Evolutionary conservation across 306 rosid genomes (phyloP).

Genomic region (Begonia peltatifolia): DNA sequence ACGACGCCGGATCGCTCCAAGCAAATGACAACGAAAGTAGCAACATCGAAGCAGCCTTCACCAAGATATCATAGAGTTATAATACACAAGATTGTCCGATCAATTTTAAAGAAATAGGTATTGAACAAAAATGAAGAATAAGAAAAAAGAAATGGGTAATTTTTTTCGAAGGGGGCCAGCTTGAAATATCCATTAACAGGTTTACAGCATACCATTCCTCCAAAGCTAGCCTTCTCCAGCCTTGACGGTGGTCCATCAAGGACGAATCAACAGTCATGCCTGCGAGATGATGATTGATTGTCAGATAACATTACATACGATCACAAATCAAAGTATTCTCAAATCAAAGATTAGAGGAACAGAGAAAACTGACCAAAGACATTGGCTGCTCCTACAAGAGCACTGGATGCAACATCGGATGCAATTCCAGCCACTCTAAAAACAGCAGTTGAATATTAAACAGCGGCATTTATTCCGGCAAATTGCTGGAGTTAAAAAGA

Average conservation of each 20-base stretch:
- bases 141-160: no score
- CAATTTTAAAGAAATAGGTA: no score
- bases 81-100: no score
- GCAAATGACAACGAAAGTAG: conserved; percentile 76
- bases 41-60: conserved; percentile 92
- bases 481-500: conserved; percentile 81
- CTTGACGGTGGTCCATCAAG: no score
- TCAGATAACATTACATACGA: no score
- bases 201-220: conserved; percentile 59
- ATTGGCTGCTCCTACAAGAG: conserved; percentile 87
- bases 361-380: conserved; percentile 55
- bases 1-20: conserved; percentile 70
- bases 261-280: conserved; percentile 79
- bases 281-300: conserved; percentile 17
- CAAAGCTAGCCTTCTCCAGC: conserved; percentile 67
- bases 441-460: conserved; percentile 84
- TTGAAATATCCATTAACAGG: no score
- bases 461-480: conserved; percentile 91
- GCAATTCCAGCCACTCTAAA: conserved; percentile 86
- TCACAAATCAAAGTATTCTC: no score
- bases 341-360: no score
- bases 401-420: conserved; percentile 97
- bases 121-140: no score
- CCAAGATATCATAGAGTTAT: no score
- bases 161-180: no score